These are phyloP conservation scores for Meyerozyma elateridarum DNA, from an alignment of 1,139 yeast genomes.

Conservation along the genomic window DNA sequence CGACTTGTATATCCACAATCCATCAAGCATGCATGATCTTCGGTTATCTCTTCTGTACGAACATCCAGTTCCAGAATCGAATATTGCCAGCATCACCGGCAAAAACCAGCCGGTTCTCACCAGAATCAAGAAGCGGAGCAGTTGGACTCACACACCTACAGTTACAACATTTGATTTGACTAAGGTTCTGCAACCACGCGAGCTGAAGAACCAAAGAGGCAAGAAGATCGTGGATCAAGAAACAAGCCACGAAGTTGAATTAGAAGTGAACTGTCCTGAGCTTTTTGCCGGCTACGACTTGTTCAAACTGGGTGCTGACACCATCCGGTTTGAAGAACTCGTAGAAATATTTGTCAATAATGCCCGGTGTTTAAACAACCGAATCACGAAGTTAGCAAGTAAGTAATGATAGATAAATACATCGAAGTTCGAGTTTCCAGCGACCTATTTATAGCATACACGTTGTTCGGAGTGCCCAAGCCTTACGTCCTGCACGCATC, in stretches of 20 bases:
- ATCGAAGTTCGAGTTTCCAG: conserved; percentile 6
- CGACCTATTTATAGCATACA: conserved; percentile 6
- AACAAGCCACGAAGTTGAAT: conserved; percentile 53
- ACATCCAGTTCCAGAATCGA: conserved; percentile 60
- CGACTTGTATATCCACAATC: conserved; percentile 67
- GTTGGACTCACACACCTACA: conserved; percentile 64
- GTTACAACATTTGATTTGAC: conserved; percentile 70
- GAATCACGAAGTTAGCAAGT: conserved; percentile 42
- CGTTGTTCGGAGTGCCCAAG: too few relatives aligned
- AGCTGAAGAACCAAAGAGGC: conserved; percentile 39
- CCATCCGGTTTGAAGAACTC: conserved; percentile 62
- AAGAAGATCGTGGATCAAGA: conserved; percentile 37
- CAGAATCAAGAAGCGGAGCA: conserved; percentile 60
- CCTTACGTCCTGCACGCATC: too few relatives aligned
- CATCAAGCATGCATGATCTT: conserved; percentile 73
- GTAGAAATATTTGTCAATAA: conserved; percentile 70
- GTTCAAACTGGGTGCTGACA: conserved; percentile 45
- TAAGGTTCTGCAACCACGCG: conserved; percentile 47
- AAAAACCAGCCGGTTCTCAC: conserved; percentile 44
- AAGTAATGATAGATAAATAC: conserved; percentile 7
- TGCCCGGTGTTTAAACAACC: conserved; percentile 43
- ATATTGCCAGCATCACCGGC: conserved; percentile 35
- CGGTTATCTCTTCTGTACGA: conserved; percentile 74
- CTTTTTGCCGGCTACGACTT: conserved; percentile 59
- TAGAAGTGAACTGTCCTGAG: conserved; percentile 68